Conservation (phyloP, 257 asterid genomes). For the Plantago ovata region DNA sequence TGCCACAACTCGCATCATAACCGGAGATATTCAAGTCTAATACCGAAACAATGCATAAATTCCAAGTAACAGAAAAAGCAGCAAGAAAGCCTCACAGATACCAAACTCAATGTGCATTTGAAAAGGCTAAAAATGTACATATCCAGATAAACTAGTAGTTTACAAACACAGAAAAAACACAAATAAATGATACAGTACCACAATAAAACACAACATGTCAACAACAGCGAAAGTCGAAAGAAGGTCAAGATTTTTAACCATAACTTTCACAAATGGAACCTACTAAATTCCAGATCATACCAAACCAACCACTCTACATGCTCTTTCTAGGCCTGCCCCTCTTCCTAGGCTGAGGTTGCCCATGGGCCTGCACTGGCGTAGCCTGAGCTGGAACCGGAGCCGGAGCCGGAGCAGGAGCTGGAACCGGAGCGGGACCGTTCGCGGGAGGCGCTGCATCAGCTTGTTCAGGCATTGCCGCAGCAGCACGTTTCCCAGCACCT, state of each 20-base stretch:
- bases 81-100: not conserved
- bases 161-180: not conserved
- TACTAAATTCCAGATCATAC: not conserved
- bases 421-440: constrained; percentile 2
- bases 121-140: not conserved
- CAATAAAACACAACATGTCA: not conserved
- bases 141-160: too few species aligned
- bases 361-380: not conserved
- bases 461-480: not conserved
- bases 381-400: constrained; percentile 2
- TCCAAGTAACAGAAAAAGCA: not conserved
- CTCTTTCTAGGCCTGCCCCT: constrained; percentile 78
- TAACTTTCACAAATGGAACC: constrained; percentile 3
- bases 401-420: not conserved
- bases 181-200: not conserved
- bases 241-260: not conserved
- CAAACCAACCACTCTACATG: constrained; percentile 18
- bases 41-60: not conserved
- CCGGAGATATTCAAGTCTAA: not conserved
- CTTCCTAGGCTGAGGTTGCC: constrained; percentile 34
- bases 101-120: not conserved
- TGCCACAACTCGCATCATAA: not conserved
- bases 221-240: not conserved
- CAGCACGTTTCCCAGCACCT: not conserved
- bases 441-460: constrained; percentile 8